A percentile compares a stretch with the other conserved stretches of the same genome.
Evolutionary conservation across 2,329 filamentous ascomycete species (phyloP).

Genomic region (Beauveria pseudobassiana): DNA sequence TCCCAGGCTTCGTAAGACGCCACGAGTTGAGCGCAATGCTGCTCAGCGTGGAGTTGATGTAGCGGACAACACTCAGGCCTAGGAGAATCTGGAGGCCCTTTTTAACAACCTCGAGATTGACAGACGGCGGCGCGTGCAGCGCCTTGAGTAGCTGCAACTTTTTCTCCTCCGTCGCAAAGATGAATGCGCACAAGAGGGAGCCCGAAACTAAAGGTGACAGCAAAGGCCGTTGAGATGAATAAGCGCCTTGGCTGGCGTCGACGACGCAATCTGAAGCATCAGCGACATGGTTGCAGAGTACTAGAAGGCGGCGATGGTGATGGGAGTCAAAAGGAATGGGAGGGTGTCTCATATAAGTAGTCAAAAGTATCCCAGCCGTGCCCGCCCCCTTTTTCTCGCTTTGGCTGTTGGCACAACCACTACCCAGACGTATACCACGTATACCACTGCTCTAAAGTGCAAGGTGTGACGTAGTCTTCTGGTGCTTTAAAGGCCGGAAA

Average conservation of each 20-base stretch:
- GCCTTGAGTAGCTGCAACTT: background rate
- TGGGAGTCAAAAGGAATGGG: background rate
- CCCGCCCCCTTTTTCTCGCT: too few relatives aligned
- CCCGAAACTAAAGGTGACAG: background rate
- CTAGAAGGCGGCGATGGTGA: background rate
- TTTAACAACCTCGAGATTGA: background rate
- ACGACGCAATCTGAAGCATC: background rate
- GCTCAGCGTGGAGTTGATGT: background rate
- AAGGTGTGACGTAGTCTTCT: too few relatives aligned
- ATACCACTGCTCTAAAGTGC: too few relatives aligned
- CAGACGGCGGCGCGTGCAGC: background rate
- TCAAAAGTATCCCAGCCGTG: too few relatives aligned
- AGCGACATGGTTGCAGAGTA: background rate
- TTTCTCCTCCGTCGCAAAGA: background rate
- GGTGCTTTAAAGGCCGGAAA: too few relatives aligned
- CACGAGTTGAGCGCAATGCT: conserved; percentile 19
- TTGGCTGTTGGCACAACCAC: too few relatives aligned
- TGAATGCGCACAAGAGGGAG: background rate
- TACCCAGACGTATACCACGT: too few relatives aligned
- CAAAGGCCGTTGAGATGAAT: background rate
- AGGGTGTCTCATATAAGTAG: background rate
- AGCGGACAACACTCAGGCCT: background rate
- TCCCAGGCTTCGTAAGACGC: conserved; percentile 16
- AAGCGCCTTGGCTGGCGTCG: background rate
- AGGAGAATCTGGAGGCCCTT: background rate